Evolutionary conservation across 2,329 filamentous ascomycete genomes (phyloP).

Genomic region (Davidsoniella virescens): DNA sequence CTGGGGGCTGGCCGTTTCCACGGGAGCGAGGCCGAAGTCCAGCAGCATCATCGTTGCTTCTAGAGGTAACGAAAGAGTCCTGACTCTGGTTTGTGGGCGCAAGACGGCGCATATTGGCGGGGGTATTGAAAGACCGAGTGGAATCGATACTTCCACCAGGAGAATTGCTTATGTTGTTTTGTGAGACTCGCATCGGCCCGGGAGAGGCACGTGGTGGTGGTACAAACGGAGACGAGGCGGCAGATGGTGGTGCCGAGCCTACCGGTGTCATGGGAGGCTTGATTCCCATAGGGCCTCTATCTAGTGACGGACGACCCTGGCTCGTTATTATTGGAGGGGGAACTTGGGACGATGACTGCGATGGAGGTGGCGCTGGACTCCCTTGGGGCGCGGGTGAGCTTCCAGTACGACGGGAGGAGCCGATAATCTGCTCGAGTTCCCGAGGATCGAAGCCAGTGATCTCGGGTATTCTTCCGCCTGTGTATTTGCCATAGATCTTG

Average conservation of each 20-base stretch:
- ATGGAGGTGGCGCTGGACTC: constrained; percentile 20
- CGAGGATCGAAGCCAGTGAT: constrained; percentile 67
- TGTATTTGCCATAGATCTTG: constrained; percentile 96
- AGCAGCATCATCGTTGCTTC: constrained; percentile 33
- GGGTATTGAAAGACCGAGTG: constrained; percentile 23
- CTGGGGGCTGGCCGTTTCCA: constrained; percentile 23
- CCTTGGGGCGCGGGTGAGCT: constrained; percentile 13
- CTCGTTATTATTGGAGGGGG: constrained; percentile 6
- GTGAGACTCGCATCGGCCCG: constrained; percentile 17
- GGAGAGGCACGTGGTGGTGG: constrained; percentile 24
- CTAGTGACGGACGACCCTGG: constrained; percentile 11
- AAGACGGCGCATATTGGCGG: constrained; percentile 30
- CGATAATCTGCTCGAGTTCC: constrained; percentile 62
- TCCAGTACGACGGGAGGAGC: constrained; percentile 27
- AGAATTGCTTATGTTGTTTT: constrained; percentile 22
- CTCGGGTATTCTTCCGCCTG: constrained; percentile 64
- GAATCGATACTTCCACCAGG: constrained; percentile 38
- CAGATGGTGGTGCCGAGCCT: constrained; percentile 9
- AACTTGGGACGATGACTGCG: background rate
- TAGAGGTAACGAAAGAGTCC: constrained; percentile 30
- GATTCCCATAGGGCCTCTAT: constrained; percentile 6
- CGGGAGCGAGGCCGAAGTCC: constrained; percentile 37
- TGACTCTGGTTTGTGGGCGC: constrained; percentile 38
- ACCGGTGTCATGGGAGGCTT: constrained; percentile 12
- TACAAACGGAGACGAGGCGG: constrained; percentile 18